These are phyloP conservation scores for Quercus mongolica DNA, from an alignment of 306 rosid genomes.

Conservation along the genomic window DNA sequence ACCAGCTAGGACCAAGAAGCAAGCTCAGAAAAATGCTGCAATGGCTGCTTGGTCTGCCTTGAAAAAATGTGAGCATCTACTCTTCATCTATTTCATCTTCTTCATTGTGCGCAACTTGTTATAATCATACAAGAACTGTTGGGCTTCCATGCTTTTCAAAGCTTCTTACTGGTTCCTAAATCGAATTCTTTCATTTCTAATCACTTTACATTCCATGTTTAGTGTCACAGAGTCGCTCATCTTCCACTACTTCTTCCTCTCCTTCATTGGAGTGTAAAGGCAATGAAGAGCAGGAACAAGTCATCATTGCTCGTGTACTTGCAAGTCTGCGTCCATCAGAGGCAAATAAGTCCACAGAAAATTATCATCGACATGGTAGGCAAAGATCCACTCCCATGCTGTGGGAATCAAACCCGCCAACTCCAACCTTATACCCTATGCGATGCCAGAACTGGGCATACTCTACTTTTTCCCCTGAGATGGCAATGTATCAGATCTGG, in stretches of 20 bases:
- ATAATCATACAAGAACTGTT: background rate
- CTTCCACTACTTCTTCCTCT: slow-evolving; percentile 34
- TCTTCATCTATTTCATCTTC: slow-evolving; percentile 2
- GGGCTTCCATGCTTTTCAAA: background rate
- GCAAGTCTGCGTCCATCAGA: slow-evolving; percentile 39
- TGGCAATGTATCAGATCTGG: slow-evolving; percentile 68
- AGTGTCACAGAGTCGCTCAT: slow-evolving; percentile 57
- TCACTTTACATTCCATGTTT: slow-evolving; percentile 24
- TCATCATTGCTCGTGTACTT: slow-evolving; percentile 60
- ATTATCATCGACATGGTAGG: slow-evolving; percentile 27
- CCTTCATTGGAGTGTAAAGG: slow-evolving; percentile 38
- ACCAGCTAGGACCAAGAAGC: slow-evolving; percentile 73
- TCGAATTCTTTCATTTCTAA: slow-evolving; percentile 10
- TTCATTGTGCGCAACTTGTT: background rate
- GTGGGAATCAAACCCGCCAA: slow-evolving; percentile 32
- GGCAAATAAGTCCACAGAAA: slow-evolving; percentile 23
- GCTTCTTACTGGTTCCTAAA: background rate
- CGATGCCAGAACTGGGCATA: slow-evolving; percentile 45
- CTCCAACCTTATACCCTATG: slow-evolving; percentile 32
- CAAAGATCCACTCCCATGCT: slow-evolving; percentile 30
- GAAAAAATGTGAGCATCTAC: slow-evolving; percentile 52
- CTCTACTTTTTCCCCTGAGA: slow-evolving; percentile 51
- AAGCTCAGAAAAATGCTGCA: slow-evolving; percentile 87
- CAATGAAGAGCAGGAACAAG: slow-evolving; percentile 69
- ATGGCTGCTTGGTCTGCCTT: slow-evolving; percentile 78